phyloP scores from a whole-genome alignment of 2,329 filamentous ascomycete genomes.

The Diplocarpon rosae region DNA sequence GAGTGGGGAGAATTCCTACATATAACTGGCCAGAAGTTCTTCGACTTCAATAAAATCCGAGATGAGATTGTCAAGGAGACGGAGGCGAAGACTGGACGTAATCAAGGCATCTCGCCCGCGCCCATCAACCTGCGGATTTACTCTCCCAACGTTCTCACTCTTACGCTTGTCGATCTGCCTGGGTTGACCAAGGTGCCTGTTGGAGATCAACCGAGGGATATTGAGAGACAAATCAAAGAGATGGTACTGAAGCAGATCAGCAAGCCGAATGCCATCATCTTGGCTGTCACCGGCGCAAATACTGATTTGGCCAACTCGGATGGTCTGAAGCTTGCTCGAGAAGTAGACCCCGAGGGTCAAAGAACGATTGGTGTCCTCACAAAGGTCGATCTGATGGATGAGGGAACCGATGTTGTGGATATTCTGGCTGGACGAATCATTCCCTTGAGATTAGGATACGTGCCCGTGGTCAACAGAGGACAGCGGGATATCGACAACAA shows the following conservation, averaged over 20 bases:
- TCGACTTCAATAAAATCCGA: slow-evolving; percentile 95
- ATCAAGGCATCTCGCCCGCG: slow-evolving; percentile 89
- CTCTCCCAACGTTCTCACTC: slow-evolving; percentile 92
- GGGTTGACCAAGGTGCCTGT: slow-evolving; percentile 95
- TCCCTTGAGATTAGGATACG: slow-evolving; percentile 85
- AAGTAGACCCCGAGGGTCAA: slow-evolving; percentile 95
- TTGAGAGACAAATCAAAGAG: slow-evolving; percentile 90
- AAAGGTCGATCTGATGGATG: slow-evolving; percentile 98
- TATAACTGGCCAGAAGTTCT: slow-evolving; percentile 93
- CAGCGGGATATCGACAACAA: slow-evolving; percentile 98
- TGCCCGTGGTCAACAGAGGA: slow-evolving; percentile 94
- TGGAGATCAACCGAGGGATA: slow-evolving; percentile 91
- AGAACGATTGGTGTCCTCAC: slow-evolving; percentile 96
- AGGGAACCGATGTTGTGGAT: slow-evolving; percentile 95
- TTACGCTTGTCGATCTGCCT: slow-evolving; percentile 92
- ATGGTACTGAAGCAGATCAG: slow-evolving; percentile 99
- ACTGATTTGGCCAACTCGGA: slow-evolving; percentile 98
- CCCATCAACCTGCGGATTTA: slow-evolving; percentile 98
- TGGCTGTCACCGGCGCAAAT: slow-evolving; percentile 93
- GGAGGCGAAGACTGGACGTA: slow-evolving; percentile 89
- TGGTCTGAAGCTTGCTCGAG: slow-evolving; percentile 86
- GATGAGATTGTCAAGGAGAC: slow-evolving; percentile 97
- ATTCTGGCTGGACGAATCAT: slow-evolving; percentile 97
- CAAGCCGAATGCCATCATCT: slow-evolving; percentile 95
- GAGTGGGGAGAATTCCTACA: slow-evolving; percentile 99